phyloP scores from a whole-genome alignment of 768 basidiomycete genomes.

The Boletus barrowsii region DNA sequence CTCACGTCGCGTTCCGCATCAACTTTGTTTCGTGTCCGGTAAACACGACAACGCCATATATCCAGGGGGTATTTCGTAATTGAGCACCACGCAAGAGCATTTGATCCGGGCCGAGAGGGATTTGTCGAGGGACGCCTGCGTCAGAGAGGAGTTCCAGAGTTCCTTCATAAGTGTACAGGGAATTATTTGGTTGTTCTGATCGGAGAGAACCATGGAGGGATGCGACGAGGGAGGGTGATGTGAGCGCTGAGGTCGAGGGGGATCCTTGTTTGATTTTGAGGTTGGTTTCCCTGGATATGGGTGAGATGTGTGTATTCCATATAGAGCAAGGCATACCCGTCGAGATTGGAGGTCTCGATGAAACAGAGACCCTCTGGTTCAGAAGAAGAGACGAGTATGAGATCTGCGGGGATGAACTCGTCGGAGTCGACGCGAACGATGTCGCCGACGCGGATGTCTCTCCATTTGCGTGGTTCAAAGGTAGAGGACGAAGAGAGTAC shows the following conservation, averaged over 20 bases:
- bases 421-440: slow-evolving; percentile 87
- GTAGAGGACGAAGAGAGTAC: slow-evolving; percentile 60
- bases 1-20: slow-evolving; percentile 97
- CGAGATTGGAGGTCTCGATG: slow-evolving; percentile 96
- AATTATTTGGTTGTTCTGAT: slow-evolving; percentile 97
- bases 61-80: slow-evolving; percentile 93
- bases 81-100: slow-evolving; percentile 93
- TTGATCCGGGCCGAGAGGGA: slow-evolving; percentile 94
- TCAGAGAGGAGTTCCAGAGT: slow-evolving; percentile 61
- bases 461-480: slow-evolving; percentile 82
- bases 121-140: slow-evolving; percentile 64
- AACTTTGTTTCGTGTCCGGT: slow-evolving; percentile 98
- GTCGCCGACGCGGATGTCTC: slow-evolving; percentile 87
- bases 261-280: slow-evolving; percentile 98
- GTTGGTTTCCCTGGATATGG: slow-evolving; percentile 77
- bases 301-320: background rate
- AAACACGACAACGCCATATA: slow-evolving; percentile 90
- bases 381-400: slow-evolving; percentile 81
- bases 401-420: slow-evolving; percentile 95
- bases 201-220: slow-evolving; percentile 79
- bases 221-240: slow-evolving; percentile 70
- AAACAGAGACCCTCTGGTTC: slow-evolving; percentile 98
- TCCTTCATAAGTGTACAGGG: slow-evolving; percentile 93
- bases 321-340: slow-evolving; percentile 62
- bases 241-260: slow-evolving; percentile 72